These are phyloP conservation scores for Plasmodium vivax DNA, from an alignment of 169 alveolate genomes.

Conservation along the genomic window DNA sequence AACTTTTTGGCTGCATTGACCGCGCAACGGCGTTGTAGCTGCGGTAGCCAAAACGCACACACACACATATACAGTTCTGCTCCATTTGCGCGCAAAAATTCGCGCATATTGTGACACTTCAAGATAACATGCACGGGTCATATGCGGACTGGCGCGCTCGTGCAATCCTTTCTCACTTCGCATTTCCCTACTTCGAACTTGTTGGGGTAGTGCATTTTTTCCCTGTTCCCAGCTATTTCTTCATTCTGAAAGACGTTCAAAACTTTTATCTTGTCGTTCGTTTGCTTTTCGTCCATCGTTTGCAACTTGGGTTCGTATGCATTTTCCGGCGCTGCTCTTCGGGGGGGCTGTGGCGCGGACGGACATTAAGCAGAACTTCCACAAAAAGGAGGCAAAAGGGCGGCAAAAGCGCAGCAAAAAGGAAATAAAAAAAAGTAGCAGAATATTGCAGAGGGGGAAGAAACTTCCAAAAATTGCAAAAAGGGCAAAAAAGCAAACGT, in stretches of 20 bases:
- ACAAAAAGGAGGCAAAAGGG: background rate
- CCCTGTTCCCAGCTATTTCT: conserved; percentile 11
- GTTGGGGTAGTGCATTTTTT: conserved; percentile 21
- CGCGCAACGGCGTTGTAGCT: background rate
- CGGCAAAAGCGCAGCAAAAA: background rate
- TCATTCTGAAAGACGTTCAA: conserved; percentile 69
- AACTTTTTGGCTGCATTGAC: background rate
- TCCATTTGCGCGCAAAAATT: background rate
- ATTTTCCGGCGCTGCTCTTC: conserved; percentile 5
- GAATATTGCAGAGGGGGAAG: background rate
- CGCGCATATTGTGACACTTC: background rate
- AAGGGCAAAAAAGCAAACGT: background rate
- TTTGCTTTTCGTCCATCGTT: conserved; percentile 53
- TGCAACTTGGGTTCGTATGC: background rate
- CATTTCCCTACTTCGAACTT: conserved; percentile 60
- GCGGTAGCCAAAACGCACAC: background rate
- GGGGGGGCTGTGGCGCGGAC: background rate
- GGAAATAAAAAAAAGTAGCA: background rate
- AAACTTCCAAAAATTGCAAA: background rate
- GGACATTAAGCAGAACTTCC: background rate
- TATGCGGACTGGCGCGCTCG: background rate
- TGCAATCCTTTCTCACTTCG: background rate
- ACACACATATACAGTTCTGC: background rate
- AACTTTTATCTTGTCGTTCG: conserved; percentile 60
- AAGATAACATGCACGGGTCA: background rate